Conservation (phyloP, 2,329 filamentous ascomycete species). For the Pseudogymnoascus sp. region DNA sequence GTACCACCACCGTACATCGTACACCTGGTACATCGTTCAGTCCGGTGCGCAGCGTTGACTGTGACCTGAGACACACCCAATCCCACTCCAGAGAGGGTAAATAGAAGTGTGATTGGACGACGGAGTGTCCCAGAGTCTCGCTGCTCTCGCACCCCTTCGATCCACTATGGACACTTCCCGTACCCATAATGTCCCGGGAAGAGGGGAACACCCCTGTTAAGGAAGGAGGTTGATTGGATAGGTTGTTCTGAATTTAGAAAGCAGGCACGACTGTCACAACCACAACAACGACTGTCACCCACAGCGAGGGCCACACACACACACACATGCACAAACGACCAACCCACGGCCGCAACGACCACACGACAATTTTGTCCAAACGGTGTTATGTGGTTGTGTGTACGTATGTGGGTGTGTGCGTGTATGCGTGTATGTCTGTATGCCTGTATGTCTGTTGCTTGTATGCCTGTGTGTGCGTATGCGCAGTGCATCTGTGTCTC, state of each 20-base stretch:
- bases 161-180: constrained; percentile 5
- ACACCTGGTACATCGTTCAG: neutral
- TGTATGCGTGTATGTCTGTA: neutral
- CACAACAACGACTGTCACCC: neutral
- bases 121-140: neutral
- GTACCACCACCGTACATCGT: neutral
- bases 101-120: neutral
- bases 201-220: constrained; percentile 1
- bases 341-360: neutral
- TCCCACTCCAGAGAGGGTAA: neutral
- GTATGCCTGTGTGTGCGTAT: no score
- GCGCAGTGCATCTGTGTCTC: neutral
- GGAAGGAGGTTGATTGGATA: neutral
- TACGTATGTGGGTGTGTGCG: neutral
- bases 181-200: constrained; percentile 6
- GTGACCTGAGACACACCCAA: constrained; percentile 4
- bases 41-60: neutral
- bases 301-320: neutral
- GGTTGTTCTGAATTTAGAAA: constrained; percentile 8
- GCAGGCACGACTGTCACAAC: neutral
- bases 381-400: neutral
- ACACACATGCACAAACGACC: neutral
- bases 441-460: neutral
- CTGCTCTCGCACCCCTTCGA: constrained; percentile 3
- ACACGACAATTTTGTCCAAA: neutral